Evolutionary conservation across 1,139 yeast species (phyloP).

Genomic region (Suhomyces terraborum): DNA sequence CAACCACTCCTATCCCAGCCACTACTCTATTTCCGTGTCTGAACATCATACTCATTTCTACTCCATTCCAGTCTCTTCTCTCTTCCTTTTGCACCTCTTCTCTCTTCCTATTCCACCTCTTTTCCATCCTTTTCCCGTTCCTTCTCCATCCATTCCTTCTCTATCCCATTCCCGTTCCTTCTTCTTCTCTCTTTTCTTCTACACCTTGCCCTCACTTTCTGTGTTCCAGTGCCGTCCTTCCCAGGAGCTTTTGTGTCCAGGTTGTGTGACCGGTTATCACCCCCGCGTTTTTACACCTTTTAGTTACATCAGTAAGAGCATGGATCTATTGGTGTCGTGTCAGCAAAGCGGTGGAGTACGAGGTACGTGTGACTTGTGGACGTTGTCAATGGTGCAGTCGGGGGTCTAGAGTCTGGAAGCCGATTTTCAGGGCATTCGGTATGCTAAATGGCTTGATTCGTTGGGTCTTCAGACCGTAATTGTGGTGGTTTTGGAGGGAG

Average conservation of each 20-base stretch:
- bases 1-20: no score
- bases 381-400: background rate
- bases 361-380: conserved; percentile 22
- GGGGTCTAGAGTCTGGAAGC: no score
- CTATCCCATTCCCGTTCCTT: background rate
- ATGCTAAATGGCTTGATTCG: no score
- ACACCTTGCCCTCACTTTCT: no score
- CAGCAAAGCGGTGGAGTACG: conserved; percentile 25
- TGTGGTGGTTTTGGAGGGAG: no score
- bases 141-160: background rate
- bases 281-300: conserved; percentile 11
- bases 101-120: background rate
- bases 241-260: background rate
- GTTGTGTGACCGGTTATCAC: background rate
- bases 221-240: background rate
- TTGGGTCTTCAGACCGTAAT: no score
- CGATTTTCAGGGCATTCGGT: no score
- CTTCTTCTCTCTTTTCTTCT: background rate
- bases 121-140: background rate
- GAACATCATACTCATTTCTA: no score
- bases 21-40: no score
- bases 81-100: background rate
- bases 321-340: conserved; percentile 26
- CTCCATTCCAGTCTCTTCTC: no score
- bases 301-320: conserved; percentile 6